These are phyloP conservation scores for Podaxis sp. DNA, from an alignment of 768 basidiomycete genomes.

Conservation along the genomic window DNA sequence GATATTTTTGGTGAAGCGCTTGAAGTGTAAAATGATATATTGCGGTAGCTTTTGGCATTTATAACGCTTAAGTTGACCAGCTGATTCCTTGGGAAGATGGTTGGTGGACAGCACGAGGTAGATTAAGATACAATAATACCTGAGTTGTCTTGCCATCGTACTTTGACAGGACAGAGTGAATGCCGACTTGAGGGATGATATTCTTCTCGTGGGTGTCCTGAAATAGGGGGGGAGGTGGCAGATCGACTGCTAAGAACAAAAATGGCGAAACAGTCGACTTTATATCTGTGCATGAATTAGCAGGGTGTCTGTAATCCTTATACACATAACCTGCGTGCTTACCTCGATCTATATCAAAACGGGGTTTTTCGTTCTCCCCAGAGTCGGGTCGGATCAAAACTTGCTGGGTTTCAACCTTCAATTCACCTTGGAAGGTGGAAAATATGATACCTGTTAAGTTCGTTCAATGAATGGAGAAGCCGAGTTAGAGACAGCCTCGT, in stretches of 20 bases:
- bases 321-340: slow-evolving; percentile 21
- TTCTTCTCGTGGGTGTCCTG: slow-evolving; percentile 97
- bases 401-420: slow-evolving; percentile 91
- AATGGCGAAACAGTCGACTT: slow-evolving; percentile 86
- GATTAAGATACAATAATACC: slow-evolving; percentile 36
- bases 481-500: slow-evolving; percentile 28
- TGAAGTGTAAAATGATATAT: slow-evolving; percentile 93
- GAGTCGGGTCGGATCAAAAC: slow-evolving; percentile 80
- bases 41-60: slow-evolving; percentile 88
- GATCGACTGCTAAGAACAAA: slow-evolving; percentile 92
- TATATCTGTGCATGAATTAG: slow-evolving; percentile 59
- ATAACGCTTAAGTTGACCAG: slow-evolving; percentile 81
- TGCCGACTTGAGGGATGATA: slow-evolving; percentile 96
- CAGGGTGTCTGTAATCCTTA: slow-evolving; percentile 13
- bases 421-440: slow-evolving; percentile 90
- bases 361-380: slow-evolving; percentile 76
- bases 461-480: slow-evolving; percentile 17
- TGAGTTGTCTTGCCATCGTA: slow-evolving; percentile 92
- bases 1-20: slow-evolving; percentile 92
- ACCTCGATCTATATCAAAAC: slow-evolving; percentile 96
- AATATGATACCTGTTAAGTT: slow-evolving; percentile 78
- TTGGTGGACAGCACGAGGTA: background rate
- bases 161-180: slow-evolving; percentile 87
- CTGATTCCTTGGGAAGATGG: slow-evolving; percentile 61
- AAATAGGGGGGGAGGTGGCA: slow-evolving; percentile 96